Conservation (phyloP, 1,284 basidiomycete species). For the Papiliotrema nemorosa region DNA sequence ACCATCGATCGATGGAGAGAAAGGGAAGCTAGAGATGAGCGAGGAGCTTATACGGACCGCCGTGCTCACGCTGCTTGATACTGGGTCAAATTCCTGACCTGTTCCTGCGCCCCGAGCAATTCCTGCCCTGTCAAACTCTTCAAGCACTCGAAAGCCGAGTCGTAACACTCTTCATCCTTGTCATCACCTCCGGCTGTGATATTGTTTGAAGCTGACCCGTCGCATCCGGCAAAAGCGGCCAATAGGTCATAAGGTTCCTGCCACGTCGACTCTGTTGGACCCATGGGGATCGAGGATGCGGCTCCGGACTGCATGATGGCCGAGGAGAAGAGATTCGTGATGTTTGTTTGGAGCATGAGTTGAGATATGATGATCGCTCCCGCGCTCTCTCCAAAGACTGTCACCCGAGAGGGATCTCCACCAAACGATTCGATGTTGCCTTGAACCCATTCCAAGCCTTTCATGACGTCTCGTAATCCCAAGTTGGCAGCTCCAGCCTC, state of each 20-base stretch:
- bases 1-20: slow-evolving; percentile 42
- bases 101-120: background rate
- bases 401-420: slow-evolving; percentile 49
- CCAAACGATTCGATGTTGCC: slow-evolving; percentile 52
- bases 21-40: slow-evolving; percentile 5
- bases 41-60: background rate
- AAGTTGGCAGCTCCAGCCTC: slow-evolving; percentile 41
- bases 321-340: slow-evolving; percentile 39
- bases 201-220: slow-evolving; percentile 3
- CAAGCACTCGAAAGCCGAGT: background rate
- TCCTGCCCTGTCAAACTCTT: background rate
- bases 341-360: slow-evolving; percentile 30
- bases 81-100: background rate
- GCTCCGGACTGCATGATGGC: slow-evolving; percentile 50
- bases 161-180: background rate
- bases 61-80: background rate
- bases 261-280: slow-evolving; percentile 25
- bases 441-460: slow-evolving; percentile 54
- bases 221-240: slow-evolving; percentile 23
- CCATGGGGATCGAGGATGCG: slow-evolving; percentile 30
- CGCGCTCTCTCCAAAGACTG: background rate
- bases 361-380: background rate
- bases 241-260: slow-evolving; percentile 34
- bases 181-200: slow-evolving; percentile 7
- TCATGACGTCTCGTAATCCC: slow-evolving; percentile 50